Evolutionary conservation across 441 rosid genomes (phyloP), one percentile per base, ranked within the genome.

Genomic region (Macaranga tanarius): DNA sequence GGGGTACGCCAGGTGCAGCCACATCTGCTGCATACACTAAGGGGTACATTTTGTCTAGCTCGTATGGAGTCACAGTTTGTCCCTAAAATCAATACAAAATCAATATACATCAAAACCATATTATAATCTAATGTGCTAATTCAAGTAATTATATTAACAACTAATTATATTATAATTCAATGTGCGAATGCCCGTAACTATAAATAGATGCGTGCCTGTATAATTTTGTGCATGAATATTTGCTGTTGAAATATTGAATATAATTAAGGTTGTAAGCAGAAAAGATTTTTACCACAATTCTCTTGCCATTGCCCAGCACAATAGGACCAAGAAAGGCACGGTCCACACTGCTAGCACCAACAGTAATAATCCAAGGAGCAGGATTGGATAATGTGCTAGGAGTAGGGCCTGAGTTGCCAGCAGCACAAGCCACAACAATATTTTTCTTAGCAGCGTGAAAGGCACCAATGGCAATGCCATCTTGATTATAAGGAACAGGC

Each of bases 321-420:
- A 89, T 67, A 38, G 85, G 84, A 0, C 83, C 84, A 0, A 66
- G 17, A 52, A 92, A 88, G 59, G 71, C 70, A 17, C 98, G 90
- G 74, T 93, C 98, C n/a, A 93, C 15, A 68, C 82, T 81, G 77
- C 93, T 89, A 55, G 98, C 97, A 45, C 92, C 86, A 0, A 92
- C 96, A 0, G 98, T 93, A 17, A 89, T 84, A 13, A 90, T 60
- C 98, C 98, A 93, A 4, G 97, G 98, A 5, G 92, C 90, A 0
- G 77, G 45, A 70, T 93, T 93, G 0, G 95, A 87, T 62, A 90
- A 74, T 9, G 91, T 83, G 40, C 82, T 75, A 0, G 89, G 88
- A 12, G 79, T 58, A 10, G 98, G 98, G 0, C 97, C 98, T 0
- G 19, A 31, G 65, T 93, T 93, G 0, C 97, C 98, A 0, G 95